Base-by-base conservation (phyloP, 1,284 basidiomycete genomes). In the Pyrrhoderma lamaoense region DNA sequence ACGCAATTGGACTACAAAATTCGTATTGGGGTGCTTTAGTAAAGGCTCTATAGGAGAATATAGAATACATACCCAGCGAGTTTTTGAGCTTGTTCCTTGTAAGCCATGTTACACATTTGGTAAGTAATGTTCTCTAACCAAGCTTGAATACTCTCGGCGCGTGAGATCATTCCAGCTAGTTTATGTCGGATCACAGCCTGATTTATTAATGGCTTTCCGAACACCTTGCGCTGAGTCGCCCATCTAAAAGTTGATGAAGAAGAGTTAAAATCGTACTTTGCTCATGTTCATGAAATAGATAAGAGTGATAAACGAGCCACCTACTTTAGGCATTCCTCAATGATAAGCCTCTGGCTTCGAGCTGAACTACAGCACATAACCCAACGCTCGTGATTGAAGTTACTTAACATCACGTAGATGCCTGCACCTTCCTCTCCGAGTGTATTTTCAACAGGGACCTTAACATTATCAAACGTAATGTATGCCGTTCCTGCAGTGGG, bases 61-160 rank as follows among this genome's bases (percentile, higher is more conserved):
- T 16, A n/a, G 18, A n/a, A 5, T 19, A 51, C 54, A 9, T 55
- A 68, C 56, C 72, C 72, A 16, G 71, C 72, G 21, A 74, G 66
- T 42, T 67, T 63, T 56, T 63, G 57, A 5, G 70, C 68, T 52
- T 71, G 69, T 53, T 70, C 64, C 57, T 70, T 70, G 55, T 72
- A 72, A 19, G 62, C 79, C 89, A 93, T 93, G 60, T 93, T 83
- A 64, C 78, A 82, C 93, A 95, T 95, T 68, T 95, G 93, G 65
- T 85, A 82, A 0, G 92, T 94, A 56, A 95, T 71, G 62, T 80
- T 86, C 70, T 97, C 93, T 22, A 95, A 70, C 91, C 92, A 96
- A 43, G 77, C 80, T 64, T 96, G 93, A 18, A 75, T 75, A 2
- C 80, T 79, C 67, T 94, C 90, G 34, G 79, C 76, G 53, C 89